Percentiles rank a stretch among this genome's conserved stretches.
Conservation (phyloP, 2,329 filamentous ascomycete genomes). For the Leptographium galeiforme region DNA sequence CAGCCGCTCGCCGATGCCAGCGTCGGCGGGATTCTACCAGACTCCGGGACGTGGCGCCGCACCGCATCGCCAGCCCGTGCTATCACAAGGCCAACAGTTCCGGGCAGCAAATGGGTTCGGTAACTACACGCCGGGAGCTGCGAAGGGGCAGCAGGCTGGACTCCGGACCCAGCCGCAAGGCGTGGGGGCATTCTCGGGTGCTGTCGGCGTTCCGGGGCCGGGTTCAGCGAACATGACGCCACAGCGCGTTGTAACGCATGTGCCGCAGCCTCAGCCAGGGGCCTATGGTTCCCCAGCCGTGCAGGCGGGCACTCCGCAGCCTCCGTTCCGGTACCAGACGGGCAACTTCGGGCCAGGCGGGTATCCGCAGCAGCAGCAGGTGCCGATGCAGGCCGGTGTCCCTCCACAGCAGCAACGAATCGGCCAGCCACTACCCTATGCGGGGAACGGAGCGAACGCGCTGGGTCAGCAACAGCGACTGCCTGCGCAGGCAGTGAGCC, state of each 20-base stretch:
- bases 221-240: conserved; percentile 6
- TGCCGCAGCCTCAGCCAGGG: conserved; percentile 19
- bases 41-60: conserved; percentile 26
- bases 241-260: conserved; percentile 14
- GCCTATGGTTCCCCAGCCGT: conserved; percentile 23
- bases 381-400: conserved; percentile 7
- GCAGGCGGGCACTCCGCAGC: conserved; percentile 25
- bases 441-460: conserved; percentile 28
- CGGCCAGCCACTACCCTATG: conserved; percentile 17
- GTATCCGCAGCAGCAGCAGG: conserved; percentile 16
- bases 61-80: conserved; percentile 20
- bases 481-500: conserved; percentile 25
- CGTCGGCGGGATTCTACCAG: conserved; percentile 26
- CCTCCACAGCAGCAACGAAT: conserved; percentile 10
- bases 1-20: conserved; percentile 28
- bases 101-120: conserved; percentile 31
- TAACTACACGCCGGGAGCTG: conserved; percentile 34
- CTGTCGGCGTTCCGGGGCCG: not conserved
- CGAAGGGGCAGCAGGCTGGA: conserved; percentile 36
- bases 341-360: conserved; percentile 1
- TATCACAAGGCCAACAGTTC: conserved; percentile 22
- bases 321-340: conserved; percentile 22
- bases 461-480: conserved; percentile 23
- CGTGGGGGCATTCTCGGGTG: conserved; percentile 14
- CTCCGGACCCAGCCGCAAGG: conserved; percentile 33